Evolutionary conservation across 345 rosid species (phyloP), one percentile per base, ranked within the genome.

Genomic region (Fremontodendron californicum): DNA sequence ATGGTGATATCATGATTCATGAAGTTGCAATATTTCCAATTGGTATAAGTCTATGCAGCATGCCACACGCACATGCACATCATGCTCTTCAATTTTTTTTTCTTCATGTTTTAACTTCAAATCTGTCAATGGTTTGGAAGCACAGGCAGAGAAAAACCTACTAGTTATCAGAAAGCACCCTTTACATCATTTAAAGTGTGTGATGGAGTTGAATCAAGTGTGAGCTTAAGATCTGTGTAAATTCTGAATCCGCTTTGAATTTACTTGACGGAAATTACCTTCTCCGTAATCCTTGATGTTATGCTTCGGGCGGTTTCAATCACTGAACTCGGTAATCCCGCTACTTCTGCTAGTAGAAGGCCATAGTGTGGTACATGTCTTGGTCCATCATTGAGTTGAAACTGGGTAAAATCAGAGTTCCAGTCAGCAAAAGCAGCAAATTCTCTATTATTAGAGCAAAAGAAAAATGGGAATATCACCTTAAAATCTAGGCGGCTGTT

Each of bases 401-500:
- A 93, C 98, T 96, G 77, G 73, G 62, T 33, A 13, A 75, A 57
- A 52, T 6, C 75, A 55, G 71, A 46, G 46, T 45, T 46, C 29
- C 12, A 12, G 55, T 62, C 45, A 62, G 71, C 60, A 45, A 75
- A 75, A 29, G 33, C n/a, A 21, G 21, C 40, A 48, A 48, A 1
- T 3, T 18, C 0, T 51, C 9, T 49, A 19, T 29, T 25, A n/a
- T 12, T 3, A 25, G 6, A 19, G 55, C 9, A 29, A 15, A 15
- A 46, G 73, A 27, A 16, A 45, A 16, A 4, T 29, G 42, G 21
- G 15, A 46, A 15, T 27, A 16, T 43, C 54, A 67, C 29, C 99
- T 93, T 93, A 84, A 93, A 95, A 81, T 95, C 98, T 74, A 93
- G 82, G 73, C 91, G 96, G 82, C 88, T 88, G 85, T 84, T 90